Evolutionary conservation across 768 basidiomycete genomes (phyloP).

Genomic region (Pulveroboletus sp.): DNA sequence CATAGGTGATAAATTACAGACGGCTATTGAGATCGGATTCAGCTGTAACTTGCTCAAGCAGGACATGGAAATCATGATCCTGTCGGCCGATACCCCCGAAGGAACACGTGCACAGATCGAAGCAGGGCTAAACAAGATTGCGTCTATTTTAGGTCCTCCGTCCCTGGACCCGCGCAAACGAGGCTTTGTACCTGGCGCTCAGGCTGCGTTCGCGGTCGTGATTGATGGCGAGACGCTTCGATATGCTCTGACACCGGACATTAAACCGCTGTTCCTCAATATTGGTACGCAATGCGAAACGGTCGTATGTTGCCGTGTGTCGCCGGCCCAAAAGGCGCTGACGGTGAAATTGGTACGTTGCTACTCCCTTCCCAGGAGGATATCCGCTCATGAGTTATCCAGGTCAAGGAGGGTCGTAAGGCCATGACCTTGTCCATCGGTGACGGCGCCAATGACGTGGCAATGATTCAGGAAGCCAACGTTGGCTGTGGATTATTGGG

Average conservation of each 20-base stretch:
- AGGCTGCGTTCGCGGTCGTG: constrained; percentile 87
- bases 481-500: constrained; percentile 93
- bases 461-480: constrained; percentile 99
- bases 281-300: constrained; percentile 96
- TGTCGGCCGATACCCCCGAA: constrained; percentile 78
- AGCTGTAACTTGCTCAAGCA: constrained; percentile 92
- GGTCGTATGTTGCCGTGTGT: constrained; percentile 97
- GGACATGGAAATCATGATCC: constrained; percentile 96
- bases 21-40: constrained; percentile 96
- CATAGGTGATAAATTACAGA: constrained; percentile 92
- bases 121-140: constrained; percentile 91
- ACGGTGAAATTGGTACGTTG: constrained; percentile 82
- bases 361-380: neutral
- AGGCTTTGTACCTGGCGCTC: constrained; percentile 62
- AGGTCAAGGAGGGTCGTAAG: constrained; percentile 94
- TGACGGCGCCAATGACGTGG: constrained; percentile 97
- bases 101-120: constrained; percentile 84
- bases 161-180: constrained; percentile 56
- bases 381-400: constrained; percentile 1
- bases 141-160: constrained; percentile 78
- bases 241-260: constrained; percentile 69
- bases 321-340: constrained; percentile 96
- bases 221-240: constrained; percentile 94
- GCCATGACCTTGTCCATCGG: constrained; percentile 98
- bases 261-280: constrained; percentile 87